These are phyloP conservation scores for Fomitopsis pulvina DNA, from an alignment of 768 basidiomycete species.

Conservation along the genomic window DNA sequence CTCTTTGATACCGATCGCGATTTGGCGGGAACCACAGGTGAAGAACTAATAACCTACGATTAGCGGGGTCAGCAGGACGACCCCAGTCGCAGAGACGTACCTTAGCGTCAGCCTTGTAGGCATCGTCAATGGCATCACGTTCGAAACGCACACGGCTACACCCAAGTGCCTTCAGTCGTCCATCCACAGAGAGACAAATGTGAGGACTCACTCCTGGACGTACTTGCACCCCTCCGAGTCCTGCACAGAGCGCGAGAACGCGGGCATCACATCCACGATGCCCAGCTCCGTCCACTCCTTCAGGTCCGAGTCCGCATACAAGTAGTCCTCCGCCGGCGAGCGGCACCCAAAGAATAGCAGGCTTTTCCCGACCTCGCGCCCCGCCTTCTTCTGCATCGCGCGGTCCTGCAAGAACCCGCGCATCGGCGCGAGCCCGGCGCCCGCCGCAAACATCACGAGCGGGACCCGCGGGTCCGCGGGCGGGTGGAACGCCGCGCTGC, in stretches of 20 bases:
- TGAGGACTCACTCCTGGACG: slow-evolving; percentile 22
- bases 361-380: slow-evolving; percentile 33
- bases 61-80: not conserved
- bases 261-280: slow-evolving; percentile 37
- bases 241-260: slow-evolving; percentile 25
- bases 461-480: slow-evolving; percentile 33
- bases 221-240: slow-evolving; percentile 22
- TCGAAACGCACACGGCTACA: slow-evolving; percentile 38
- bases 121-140: slow-evolving; percentile 27
- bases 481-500: slow-evolving; percentile 35
- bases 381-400: slow-evolving; percentile 36
- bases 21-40: slow-evolving; percentile 34
- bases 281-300: slow-evolving; percentile 35
- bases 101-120: slow-evolving; percentile 29
- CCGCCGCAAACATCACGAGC: slow-evolving; percentile 40
- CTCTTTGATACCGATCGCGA: slow-evolving; percentile 34
- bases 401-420: slow-evolving; percentile 47
- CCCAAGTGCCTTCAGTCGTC: not conserved
- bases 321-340: slow-evolving; percentile 33
- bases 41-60: slow-evolving; percentile 27
- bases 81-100: slow-evolving; percentile 19
- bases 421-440: slow-evolving; percentile 44
- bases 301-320: slow-evolving; percentile 37
- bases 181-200: not conserved
- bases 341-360: slow-evolving; percentile 44